These are phyloP conservation scores for Rubia tinctorum DNA, from an alignment of 305 asterid genomes.

Conservation along the genomic window DNA sequence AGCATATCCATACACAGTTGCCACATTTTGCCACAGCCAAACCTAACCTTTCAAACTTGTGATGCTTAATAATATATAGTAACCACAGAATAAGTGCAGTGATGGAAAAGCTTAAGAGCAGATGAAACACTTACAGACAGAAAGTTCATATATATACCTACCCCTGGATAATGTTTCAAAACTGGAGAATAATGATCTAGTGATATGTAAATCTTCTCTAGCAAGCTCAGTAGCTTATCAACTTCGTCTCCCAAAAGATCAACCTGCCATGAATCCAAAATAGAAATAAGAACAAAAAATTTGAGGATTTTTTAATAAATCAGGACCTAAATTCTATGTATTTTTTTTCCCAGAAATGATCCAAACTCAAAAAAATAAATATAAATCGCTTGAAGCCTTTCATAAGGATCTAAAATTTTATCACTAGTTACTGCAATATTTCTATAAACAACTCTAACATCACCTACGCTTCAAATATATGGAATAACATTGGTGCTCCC, in stretches of 20 bases:
- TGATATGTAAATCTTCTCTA: conserved; percentile 73
- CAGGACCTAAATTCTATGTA: background rate
- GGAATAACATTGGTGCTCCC: background rate
- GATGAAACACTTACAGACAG: background rate
- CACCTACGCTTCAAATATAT: background rate
- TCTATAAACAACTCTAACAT: background rate
- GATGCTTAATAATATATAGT: too few species aligned
- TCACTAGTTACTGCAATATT: background rate
- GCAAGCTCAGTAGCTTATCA: conserved; percentile 62
- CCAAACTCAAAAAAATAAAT: background rate
- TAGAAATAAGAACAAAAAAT: background rate
- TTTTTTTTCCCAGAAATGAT: background rate
- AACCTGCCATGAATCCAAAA: conserved; percentile 48
- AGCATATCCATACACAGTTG: background rate
- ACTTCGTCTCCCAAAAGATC: conserved; percentile 97
- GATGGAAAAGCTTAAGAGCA: background rate
- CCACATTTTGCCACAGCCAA: background rate
- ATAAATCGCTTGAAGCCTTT: background rate
- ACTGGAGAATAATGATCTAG: conserved; percentile 89
- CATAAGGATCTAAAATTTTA: background rate
- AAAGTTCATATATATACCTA: conserved; percentile 31
- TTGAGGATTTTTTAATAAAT: background rate
- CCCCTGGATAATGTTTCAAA: conserved; percentile 93
- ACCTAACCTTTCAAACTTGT: background rate
- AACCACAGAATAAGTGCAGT: background rate